Conservation (phyloP, 768 basidiomycete genomes). For the Boletus vinaceobasis region DNA sequence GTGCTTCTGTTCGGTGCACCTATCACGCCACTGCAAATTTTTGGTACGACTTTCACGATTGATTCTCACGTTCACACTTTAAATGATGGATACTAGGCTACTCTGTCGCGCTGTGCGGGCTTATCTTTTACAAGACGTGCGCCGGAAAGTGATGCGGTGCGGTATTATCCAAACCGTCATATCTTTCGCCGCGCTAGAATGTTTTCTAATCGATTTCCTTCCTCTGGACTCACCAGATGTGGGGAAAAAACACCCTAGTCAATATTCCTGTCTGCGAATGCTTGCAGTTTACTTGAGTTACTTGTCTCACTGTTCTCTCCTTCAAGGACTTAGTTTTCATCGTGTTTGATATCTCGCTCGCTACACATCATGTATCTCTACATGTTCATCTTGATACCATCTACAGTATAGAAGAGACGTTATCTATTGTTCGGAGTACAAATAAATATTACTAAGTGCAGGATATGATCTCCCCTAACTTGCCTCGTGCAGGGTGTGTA, state of each 20-base stretch:
- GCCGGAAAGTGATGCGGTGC: constrained; percentile 47
- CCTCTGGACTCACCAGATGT: neutral
- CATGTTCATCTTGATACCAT: constrained; percentile 9
- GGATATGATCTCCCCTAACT: too few relatives aligned
- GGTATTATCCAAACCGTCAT: too few relatives aligned
- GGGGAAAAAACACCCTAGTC: neutral
- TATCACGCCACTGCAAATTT: constrained; percentile 80
- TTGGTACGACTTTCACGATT: constrained; percentile 46
- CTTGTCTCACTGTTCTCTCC: neutral
- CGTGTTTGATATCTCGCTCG: neutral
- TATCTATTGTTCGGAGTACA: neutral
- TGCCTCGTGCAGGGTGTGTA: too few relatives aligned
- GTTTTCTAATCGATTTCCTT: neutral
- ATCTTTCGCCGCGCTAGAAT: neutral
- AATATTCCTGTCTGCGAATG: neutral
- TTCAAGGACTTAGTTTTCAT: neutral
- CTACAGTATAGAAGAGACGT: neutral
- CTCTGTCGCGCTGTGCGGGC: constrained; percentile 79
- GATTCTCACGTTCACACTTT: neutral
- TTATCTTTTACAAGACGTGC: constrained; percentile 81
- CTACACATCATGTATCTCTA: neutral
- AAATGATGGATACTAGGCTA: constrained; percentile 54
- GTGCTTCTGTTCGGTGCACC: constrained; percentile 79
- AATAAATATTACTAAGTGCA: neutral
- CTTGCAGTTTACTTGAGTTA: neutral